Evolutionary conservation across 352 stramenopile species (phyloP).

Genomic region (Hyaloperonospora arabidopsidis): DNA sequence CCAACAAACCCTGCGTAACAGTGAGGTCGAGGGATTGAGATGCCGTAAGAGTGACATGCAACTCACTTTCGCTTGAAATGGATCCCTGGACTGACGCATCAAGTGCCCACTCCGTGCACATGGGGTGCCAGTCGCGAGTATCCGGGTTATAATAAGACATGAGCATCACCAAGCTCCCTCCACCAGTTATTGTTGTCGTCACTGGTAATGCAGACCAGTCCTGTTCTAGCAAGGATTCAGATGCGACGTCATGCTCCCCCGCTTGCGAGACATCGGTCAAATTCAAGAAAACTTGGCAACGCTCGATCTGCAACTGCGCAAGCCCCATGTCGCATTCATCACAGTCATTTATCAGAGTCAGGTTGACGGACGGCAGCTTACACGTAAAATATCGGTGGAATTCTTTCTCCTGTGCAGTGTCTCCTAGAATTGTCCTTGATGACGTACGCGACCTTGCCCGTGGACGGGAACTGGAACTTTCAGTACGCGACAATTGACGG

Average conservation of each 20-base stretch:
- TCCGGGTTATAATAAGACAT: conserved; percentile 81
- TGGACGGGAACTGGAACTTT: conserved; percentile 2
- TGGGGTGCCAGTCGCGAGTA: conserved; percentile 70
- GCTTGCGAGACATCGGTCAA: conserved; percentile 36
- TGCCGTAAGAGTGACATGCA: conserved; percentile 68
- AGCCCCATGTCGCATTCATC: conserved; percentile 83
- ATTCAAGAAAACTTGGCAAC: conserved; percentile 71
- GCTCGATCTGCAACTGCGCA: conserved; percentile 60
- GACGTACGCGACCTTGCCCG: conserved; percentile 20
- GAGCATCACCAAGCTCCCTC: conserved; percentile 49
- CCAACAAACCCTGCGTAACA: conserved; percentile 68
- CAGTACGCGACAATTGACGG: conserved; percentile 3
- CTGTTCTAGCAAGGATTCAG: conserved; percentile 16
- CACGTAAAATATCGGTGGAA: conserved; percentile 74
- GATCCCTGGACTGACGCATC: conserved; percentile 57
- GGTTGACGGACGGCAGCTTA: conserved; percentile 50
- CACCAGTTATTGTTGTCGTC: conserved; percentile 54
- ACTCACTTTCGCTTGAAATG: conserved; percentile 39
- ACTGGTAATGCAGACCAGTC: conserved; percentile 12
- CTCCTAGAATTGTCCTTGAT: conserved; percentile 10
- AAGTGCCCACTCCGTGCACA: conserved; percentile 71
- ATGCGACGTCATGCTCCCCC: conserved; percentile 9
- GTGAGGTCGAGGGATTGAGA: conserved; percentile 66
- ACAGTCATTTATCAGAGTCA: conserved; percentile 83
- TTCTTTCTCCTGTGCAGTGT: conserved; percentile 29